Conservation (phyloP, 2,329 filamentous ascomycete genomes). For the Penicillium sp. region DNA sequence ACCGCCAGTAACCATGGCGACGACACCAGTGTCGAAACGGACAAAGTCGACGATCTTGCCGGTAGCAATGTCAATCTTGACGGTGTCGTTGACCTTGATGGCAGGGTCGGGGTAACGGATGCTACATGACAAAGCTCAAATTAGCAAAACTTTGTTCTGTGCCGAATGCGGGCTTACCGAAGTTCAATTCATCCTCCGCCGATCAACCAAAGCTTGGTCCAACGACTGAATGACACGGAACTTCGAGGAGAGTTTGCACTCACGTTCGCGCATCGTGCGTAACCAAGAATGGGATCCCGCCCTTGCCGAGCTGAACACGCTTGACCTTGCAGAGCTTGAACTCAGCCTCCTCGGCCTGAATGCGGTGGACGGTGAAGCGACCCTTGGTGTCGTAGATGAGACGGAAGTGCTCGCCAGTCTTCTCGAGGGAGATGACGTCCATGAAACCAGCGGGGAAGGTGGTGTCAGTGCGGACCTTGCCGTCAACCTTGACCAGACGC, state of each 20-base stretch:
- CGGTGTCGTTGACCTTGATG: conserved; percentile 99
- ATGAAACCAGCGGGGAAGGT: conserved; percentile 98
- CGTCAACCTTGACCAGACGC: conserved; percentile 98
- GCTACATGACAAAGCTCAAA: conserved; percentile 46
- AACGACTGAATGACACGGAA: conserved; percentile 99
- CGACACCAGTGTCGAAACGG: conserved; percentile 96
- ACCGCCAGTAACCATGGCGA: conserved; percentile 98
- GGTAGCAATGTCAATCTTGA: conserved; percentile 95
- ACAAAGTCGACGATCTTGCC: conserved; percentile 99
- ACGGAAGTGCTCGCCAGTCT: conserved; percentile 99
- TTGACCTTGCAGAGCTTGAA: conserved; percentile 99
- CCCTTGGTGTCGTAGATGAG: conserved; percentile 99
- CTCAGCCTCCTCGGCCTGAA: conserved; percentile 96
- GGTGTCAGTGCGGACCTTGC: conserved; percentile 97
- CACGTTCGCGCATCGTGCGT: conserved; percentile 99
- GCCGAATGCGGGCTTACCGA: conserved; percentile 25
- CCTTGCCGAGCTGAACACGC: conserved; percentile 97
- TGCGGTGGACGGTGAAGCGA: conserved; percentile 99
- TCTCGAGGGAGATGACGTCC: conserved; percentile 99
- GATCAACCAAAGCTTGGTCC: conserved; percentile 93
- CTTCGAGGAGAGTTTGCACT: conserved; percentile 58
- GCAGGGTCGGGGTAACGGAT: conserved; percentile 98
- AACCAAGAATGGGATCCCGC: conserved; percentile 99
- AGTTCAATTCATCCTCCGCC: conserved; percentile 35
- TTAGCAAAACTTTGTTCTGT: conserved; percentile 30